These are phyloP conservation scores for Beauveria sp. DNA, from an alignment of 2,329 filamentous ascomycete genomes.

Conservation along the genomic window DNA sequence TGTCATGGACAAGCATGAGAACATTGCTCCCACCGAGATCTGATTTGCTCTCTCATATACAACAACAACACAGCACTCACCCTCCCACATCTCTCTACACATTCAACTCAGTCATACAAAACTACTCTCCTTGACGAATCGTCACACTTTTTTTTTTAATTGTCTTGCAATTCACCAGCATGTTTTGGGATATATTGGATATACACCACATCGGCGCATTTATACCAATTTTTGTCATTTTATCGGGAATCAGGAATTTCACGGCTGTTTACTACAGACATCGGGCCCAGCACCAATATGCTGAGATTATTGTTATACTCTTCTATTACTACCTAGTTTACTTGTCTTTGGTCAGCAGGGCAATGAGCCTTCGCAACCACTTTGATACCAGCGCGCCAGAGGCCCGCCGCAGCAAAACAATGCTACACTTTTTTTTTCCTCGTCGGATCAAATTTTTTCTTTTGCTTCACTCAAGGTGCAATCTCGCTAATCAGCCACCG, in stretches of 20 bases:
- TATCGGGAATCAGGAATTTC: background rate
- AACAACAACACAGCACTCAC: background rate
- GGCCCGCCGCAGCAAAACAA: slow-evolving; percentile 4
- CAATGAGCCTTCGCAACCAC: background rate
- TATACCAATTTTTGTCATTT: slow-evolving; percentile 5
- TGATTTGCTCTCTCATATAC: background rate
- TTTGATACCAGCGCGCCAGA: slow-evolving; percentile 8
- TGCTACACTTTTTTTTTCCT: background rate
- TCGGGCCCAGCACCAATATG: background rate
- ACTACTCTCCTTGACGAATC: background rate
- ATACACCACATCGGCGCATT: slow-evolving; percentile 4
- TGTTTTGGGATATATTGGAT: background rate
- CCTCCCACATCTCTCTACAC: background rate
- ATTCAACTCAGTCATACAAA: background rate
- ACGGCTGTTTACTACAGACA: background rate
- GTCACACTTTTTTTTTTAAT: background rate
- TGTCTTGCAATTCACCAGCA: background rate
- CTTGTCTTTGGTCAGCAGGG: background rate
- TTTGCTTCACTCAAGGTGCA: background rate
- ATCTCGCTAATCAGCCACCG: slow-evolving; percentile 3
- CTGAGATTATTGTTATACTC: background rate
- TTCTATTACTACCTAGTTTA: background rate
- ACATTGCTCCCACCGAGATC: background rate
- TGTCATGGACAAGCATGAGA: slow-evolving; percentile 30
- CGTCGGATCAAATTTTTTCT: background rate